These are phyloP conservation scores for Leccinum subspadiceum DNA, from an alignment of 1,284 basidiomycete species.

Conservation along the genomic window DNA sequence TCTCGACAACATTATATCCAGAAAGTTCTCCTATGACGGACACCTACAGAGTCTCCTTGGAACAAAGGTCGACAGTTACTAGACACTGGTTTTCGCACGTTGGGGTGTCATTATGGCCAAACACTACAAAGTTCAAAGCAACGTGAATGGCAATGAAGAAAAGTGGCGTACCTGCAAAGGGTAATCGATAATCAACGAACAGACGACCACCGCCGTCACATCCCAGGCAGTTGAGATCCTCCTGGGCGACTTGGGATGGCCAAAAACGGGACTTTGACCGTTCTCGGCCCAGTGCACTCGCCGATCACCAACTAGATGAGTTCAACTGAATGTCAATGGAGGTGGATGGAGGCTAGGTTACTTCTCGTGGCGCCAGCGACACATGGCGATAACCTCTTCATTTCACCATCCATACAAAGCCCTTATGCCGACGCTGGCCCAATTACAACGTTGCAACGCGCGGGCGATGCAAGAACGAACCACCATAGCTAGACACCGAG, in stretches of 20 bases:
- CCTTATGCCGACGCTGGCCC: neutral
- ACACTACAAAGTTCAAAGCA: neutral
- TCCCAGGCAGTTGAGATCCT: neutral
- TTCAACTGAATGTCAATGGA: slow-evolving; percentile 3
- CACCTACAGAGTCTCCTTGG: neutral
- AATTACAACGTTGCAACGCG: neutral
- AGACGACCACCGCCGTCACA: neutral
- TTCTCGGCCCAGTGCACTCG: neutral
- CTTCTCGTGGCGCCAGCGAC: slow-evolving; percentile 4
- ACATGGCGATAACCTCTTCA: slow-evolving; percentile 1
- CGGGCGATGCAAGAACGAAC: neutral
- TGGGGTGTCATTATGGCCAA: slow-evolving; percentile 4
- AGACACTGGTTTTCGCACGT: neutral
- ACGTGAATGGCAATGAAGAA: neutral
- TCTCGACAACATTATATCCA: slow-evolving; percentile 3
- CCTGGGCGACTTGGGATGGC: neutral
- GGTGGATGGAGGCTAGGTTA: slow-evolving; percentile 2
- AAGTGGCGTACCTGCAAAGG: slow-evolving; percentile 10
- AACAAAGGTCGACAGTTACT: slow-evolving; percentile 1
- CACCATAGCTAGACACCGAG: neutral
- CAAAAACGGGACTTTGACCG: neutral
- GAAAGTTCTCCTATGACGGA: slow-evolving; percentile 1
- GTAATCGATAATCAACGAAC: slow-evolving; percentile 9
- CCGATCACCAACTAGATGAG: neutral
- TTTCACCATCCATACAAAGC: neutral